phyloP scores from a whole-genome alignment of 2,329 filamentous ascomycete species.

The Elsinoe perseae region DNA sequence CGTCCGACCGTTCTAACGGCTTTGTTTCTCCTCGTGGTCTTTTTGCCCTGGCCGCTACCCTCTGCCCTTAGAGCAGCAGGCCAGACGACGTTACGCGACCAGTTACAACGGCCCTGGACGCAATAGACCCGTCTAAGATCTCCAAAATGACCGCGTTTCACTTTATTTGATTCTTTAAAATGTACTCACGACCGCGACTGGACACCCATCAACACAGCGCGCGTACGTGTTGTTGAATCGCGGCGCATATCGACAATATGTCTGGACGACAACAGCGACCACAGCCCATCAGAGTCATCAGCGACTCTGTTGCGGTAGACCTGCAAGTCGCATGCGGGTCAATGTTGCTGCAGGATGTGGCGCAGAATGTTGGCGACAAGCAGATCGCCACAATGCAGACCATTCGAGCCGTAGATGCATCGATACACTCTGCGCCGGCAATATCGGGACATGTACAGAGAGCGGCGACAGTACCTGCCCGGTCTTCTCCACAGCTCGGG shows the following conservation, averaged over 20 bases:
- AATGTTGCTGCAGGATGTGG: background rate
- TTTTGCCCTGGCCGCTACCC: background rate
- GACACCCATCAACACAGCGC: background rate
- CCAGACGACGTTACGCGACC: slow-evolving; percentile 11
- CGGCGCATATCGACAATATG: background rate
- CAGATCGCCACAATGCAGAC: background rate
- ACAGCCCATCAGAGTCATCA: slow-evolving; percentile 2
- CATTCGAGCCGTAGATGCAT: background rate
- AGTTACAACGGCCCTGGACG: slow-evolving; percentile 5
- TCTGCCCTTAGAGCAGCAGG: background rate
- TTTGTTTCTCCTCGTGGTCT: slow-evolving; percentile 16
- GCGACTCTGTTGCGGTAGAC: slow-evolving; percentile 1
- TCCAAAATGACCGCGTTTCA: background rate
- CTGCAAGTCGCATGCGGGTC: slow-evolving; percentile 5
- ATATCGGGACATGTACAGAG: background rate
- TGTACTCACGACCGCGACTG: slow-evolving; percentile 1
- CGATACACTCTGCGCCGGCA: background rate
- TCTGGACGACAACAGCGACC: slow-evolving; percentile 6
- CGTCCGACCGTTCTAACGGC: slow-evolving; percentile 10
- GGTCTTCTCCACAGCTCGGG: slow-evolving; percentile 7
- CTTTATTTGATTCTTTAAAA: slow-evolving; percentile 10
- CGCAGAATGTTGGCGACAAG: background rate
- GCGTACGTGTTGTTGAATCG: slow-evolving; percentile 4
- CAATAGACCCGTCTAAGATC: slow-evolving; percentile 11
- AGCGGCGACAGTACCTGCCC: background rate